Evolutionary conservation across 768 basidiomycete genomes (phyloP), one percentile per base, ranked within the genome.

Genomic region (Chiua virens): DNA sequence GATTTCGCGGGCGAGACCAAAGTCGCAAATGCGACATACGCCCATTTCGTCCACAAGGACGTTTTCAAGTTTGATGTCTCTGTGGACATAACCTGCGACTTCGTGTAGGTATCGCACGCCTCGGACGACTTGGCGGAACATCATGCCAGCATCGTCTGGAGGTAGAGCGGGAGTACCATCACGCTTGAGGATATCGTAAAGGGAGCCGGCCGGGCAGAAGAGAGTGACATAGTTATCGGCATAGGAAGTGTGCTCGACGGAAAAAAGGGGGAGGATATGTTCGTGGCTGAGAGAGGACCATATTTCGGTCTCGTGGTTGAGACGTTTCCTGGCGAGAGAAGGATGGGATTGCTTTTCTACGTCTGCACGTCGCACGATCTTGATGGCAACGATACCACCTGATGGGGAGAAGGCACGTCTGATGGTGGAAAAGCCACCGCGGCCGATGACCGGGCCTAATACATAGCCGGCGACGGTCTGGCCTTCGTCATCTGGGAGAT

Each of bases 51-150:
- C 92, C 47, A 95, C 85, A 38, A 98, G 81, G 43, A 98, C 84
- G 73, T 99, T 99, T 72, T 98, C 97, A 52, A 97, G 81, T 74
- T 99, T 99, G 68, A 99, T 75, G 72, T 99, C 97, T 60, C 93
- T 82, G 73, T 99, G 96, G 47, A 95, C 87, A 59, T 87, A 81
- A 8, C 78, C 71, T 23, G 83, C 86, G 37, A 81, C 79, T 52
- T 86, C 81, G 67, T 96, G 92, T 64, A 96, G 70, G 71, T 94
- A 94, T 46, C 83, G 79, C 63, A 94, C 70, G 18, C 89, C 92
- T 48, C 86, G 75, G 45, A 91, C 89, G 58, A 95, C 79, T 75
- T 95, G 91, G 47, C 86, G 78, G 65, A 94, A 92, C 80, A 92
- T 84, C 77, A 83, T 86, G 45, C 89, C 89, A 4, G 79, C 85